Evolutionary conservation across 495 filamentous ascomycete genomes (phyloP).

Genomic region (Lasiosphaeria hispida): DNA sequence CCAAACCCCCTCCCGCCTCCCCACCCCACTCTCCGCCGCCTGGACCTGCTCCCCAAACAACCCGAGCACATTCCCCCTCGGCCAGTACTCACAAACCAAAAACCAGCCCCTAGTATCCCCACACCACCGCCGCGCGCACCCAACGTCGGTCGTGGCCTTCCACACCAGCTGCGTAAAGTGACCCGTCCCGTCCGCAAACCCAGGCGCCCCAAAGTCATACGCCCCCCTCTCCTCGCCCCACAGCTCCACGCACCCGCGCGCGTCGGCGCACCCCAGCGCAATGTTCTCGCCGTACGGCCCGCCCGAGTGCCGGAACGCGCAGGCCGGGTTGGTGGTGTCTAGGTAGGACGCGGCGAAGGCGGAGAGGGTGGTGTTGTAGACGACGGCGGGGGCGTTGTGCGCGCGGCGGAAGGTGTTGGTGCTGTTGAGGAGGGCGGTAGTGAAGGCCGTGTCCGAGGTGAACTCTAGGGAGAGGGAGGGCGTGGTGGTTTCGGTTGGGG

Average conservation of each 20-base stretch:
- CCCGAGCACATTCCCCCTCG: slow-evolving; percentile 69
- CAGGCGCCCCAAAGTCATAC: slow-evolving; percentile 58
- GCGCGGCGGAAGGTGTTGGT: slow-evolving; percentile 65
- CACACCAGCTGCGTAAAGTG: slow-evolving; percentile 87
- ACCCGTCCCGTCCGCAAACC: slow-evolving; percentile 65
- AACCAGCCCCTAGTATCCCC: slow-evolving; percentile 59
- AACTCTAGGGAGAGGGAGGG: slow-evolving; percentile 41
- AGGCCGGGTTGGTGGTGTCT: slow-evolving; percentile 32
- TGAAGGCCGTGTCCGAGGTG: slow-evolving; percentile 48
- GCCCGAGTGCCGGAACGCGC: slow-evolving; percentile 61
- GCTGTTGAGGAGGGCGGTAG: slow-evolving; percentile 57
- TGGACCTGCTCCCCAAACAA: slow-evolving; percentile 52
- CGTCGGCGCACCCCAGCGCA: slow-evolving; percentile 63
- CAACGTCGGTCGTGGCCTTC: slow-evolving; percentile 65
- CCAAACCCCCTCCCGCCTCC: neutral
- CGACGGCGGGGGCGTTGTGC: slow-evolving; percentile 60
- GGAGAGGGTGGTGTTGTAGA: slow-evolving; percentile 66
- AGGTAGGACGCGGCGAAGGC: slow-evolving; percentile 48
- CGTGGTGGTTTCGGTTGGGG: slow-evolving; percentile 25
- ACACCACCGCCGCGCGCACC: slow-evolving; percentile 65
- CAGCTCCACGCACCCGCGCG: slow-evolving; percentile 55
- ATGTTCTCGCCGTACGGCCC: slow-evolving; percentile 79
- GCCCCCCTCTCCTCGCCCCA: slow-evolving; percentile 64
- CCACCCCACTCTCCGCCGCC: slow-evolving; percentile 20
- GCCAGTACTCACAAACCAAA: slow-evolving; percentile 79